Evolutionary conservation across 2,329 filamentous ascomycete genomes (phyloP).

Genomic region (Pseudocercospora vitis): DNA sequence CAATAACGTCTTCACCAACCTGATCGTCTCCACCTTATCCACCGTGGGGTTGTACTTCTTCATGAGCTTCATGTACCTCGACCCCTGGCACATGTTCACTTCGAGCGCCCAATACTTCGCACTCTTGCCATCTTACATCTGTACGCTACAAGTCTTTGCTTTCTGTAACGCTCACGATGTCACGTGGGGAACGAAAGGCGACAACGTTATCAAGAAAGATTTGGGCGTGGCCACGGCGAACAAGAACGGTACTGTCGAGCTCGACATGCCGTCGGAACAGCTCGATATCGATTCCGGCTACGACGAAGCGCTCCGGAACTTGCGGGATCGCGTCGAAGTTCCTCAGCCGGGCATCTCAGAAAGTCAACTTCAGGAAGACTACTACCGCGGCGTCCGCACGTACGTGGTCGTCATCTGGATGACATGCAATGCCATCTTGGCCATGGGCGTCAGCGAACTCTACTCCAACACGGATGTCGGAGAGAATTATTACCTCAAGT

Average conservation of each 20-base stretch:
- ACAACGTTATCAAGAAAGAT: slow-evolving; percentile 92
- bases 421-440: slow-evolving; percentile 84
- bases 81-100: slow-evolving; percentile 99
- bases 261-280: slow-evolving; percentile 97
- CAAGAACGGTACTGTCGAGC: slow-evolving; percentile 68
- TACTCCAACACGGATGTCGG: slow-evolving; percentile 72
- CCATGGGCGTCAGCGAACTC: slow-evolving; percentile 87
- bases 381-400: slow-evolving; percentile 94
- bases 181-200: slow-evolving; percentile 97
- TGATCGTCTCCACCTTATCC: slow-evolving; percentile 84
- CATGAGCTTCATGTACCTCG: slow-evolving; percentile 94
- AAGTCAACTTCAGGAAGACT: slow-evolving; percentile 90
- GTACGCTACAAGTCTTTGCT: slow-evolving; percentile 94
- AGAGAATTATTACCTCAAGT: slow-evolving; percentile 84
- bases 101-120: slow-evolving; percentile 88
- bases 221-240: slow-evolving; percentile 76
- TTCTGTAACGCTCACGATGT: slow-evolving; percentile 99
- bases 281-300: slow-evolving; percentile 97
- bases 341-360: slow-evolving; percentile 63
- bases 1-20: slow-evolving; percentile 90
- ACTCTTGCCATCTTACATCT: slow-evolving; percentile 89
- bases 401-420: slow-evolving; percentile 99
- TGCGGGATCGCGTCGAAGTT: slow-evolving; percentile 89
- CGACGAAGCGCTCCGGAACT: slow-evolving; percentile 92
- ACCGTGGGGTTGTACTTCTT: slow-evolving; percentile 93